These are phyloP conservation scores for Ogataea allantospora DNA, from an alignment of 805 yeast genomes.

Conservation along the genomic window DNA sequence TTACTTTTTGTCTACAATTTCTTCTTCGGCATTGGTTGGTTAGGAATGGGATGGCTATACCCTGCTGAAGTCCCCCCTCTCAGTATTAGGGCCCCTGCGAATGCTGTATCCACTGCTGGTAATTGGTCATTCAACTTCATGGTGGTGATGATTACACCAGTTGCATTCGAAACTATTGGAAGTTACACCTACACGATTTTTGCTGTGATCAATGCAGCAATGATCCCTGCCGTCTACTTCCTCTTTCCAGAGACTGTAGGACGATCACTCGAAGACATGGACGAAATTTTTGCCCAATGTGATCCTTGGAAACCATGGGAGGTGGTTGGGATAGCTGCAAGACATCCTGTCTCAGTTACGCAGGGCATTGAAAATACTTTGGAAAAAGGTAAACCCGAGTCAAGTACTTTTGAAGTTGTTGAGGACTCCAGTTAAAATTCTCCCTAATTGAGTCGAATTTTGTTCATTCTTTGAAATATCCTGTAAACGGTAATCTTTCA, in stretches of 20 bases:
- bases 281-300: constrained; percentile 29
- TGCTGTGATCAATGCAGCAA: constrained; percentile 42
- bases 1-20: constrained; percentile 47
- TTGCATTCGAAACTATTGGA: constrained; percentile 39
- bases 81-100: constrained; percentile 48
- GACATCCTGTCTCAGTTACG: constrained; percentile 22
- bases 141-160: constrained; percentile 54
- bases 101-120: constrained; percentile 51
- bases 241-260: constrained; percentile 49
- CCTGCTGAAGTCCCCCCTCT: constrained; percentile 60
- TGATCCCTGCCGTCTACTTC: constrained; percentile 42
- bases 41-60: constrained; percentile 50
- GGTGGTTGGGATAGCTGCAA: constrained; percentile 37
- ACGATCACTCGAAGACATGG: constrained; percentile 46
- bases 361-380: not conserved
- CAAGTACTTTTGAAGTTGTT: not conserved
- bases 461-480: no score
- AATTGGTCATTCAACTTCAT: constrained; percentile 60
- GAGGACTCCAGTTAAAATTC: not conserved
- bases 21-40: constrained; percentile 48
- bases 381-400: not conserved
- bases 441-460: no score
- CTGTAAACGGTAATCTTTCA: no score
- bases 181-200: constrained; percentile 45
- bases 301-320: constrained; percentile 42